Evolutionary conservation across 306 rosid species (phyloP).

Genomic region (Urtica urens): DNA sequence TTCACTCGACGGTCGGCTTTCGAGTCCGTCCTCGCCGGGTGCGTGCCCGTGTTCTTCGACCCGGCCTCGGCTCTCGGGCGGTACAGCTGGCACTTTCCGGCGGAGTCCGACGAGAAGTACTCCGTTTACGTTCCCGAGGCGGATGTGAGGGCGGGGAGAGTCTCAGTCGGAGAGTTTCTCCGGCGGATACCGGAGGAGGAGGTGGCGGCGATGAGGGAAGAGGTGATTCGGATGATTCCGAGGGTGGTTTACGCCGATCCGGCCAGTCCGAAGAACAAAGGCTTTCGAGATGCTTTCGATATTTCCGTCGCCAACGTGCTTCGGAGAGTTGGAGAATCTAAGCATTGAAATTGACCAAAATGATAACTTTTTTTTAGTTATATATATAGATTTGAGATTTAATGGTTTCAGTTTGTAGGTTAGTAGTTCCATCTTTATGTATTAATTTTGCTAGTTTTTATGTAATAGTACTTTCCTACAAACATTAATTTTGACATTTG

Average conservation of each 20-base stretch:
- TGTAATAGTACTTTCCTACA: too few species aligned
- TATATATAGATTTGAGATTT: too few species aligned
- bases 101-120: not conserved
- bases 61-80: not conserved
- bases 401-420: too few species aligned
- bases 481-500: too few species aligned
- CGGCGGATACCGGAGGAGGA: not conserved
- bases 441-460: too few species aligned
- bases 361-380: too few species aligned
- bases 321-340: too few species aligned
- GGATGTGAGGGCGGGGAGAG: not conserved
- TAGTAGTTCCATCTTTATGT: too few species aligned
- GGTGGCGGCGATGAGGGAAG: not conserved
- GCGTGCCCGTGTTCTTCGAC: constrained; percentile 2
- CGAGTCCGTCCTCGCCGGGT: constrained; percentile 4
- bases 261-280: constrained; percentile 13
- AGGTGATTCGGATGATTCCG: not conserved
- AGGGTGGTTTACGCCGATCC: not conserved
- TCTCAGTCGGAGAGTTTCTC: not conserved
- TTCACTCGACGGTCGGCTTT: not conserved
- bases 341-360: too few species aligned
- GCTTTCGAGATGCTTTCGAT: constrained; percentile 42
- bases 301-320: constrained; percentile 27
- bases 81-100: constrained; percentile 5
- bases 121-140: not conserved